Evolutionary conservation across 192 early-diverging fungal species (phyloP), one percentile per base, ranked within the genome.

Genomic region (Entrophospora sp.): DNA sequence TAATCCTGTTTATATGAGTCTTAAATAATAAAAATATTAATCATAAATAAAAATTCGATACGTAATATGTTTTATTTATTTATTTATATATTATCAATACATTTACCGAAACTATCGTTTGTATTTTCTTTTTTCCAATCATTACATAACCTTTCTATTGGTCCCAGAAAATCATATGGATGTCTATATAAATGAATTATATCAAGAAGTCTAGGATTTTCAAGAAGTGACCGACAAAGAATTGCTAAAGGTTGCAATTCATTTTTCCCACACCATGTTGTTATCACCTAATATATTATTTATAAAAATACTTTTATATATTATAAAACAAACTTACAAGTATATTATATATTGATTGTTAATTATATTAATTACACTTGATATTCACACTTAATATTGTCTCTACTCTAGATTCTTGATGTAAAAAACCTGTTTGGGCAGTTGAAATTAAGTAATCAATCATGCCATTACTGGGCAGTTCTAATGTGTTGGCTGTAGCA

Each of bases 321-420:
- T 9, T 40, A 48, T n/a, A n/a, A n/a, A n/a, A n/a, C n/a, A n/a
- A n/a, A n/a, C n/a, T n/a, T n/a, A n/a, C n/a, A n/a, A n/a, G n/a
- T n/a, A n/a, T n/a, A n/a, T n/a, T n/a, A 32, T 55, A 14, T 20
- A 9, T 35, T 8, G 4, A 46, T 6, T 62, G 2, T 31, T 40
- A 53, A 7, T 24, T 24, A 20, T 35, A 32, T n/a, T 46, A 3
- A 25, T 27, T 38, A 0, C 14, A 16, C 27, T 35, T 45, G 38
- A 35, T n/a, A 37, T 24, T 46, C 35, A 65, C 63, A 35, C 32
- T 65, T 7, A 65, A 35, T 42, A 65, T 42, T 20, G 51, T 65
- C 25, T 34, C 63, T 24, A 65, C 35, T 28, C 63, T 25, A 32
- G 63, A 53, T 52, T 65, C 63, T 24, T 65, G 63, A 65, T 52